Evolutionary conservation across 2,329 filamentous ascomycete species (phyloP).

Genomic region (Sordariomycetes sp.): DNA sequence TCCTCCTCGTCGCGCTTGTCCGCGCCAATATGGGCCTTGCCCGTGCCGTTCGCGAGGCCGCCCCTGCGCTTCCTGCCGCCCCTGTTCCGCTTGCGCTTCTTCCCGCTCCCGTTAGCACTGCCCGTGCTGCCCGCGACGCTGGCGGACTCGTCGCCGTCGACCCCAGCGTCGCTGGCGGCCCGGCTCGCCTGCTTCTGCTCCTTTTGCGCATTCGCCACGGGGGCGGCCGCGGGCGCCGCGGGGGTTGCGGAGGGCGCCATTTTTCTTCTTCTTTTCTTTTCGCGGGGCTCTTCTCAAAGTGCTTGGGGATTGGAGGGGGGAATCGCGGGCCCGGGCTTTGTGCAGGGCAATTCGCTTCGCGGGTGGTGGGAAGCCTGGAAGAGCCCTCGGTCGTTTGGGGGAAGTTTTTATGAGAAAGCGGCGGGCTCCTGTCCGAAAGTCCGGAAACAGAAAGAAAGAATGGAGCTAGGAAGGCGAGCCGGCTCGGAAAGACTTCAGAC

Average conservation of each 20-base stretch:
- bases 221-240: background rate
- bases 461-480: background rate
- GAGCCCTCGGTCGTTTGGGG: background rate
- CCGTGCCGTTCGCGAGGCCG: background rate
- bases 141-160: conserved; percentile 6
- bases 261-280: no score
- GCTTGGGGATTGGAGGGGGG: background rate
- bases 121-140: conserved; percentile 5
- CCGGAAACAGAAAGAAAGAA: background rate
- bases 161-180: conserved; percentile 3
- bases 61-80: background rate
- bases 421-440: background rate
- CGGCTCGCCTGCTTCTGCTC: conserved; percentile 1
- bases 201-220: conserved; percentile 5
- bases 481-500: background rate
- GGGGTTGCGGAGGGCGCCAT: conserved; percentile 6
- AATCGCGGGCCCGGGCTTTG: background rate
- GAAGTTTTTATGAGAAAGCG: background rate
- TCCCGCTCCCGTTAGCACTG: conserved; percentile 2
- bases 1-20: conserved; percentile 2
- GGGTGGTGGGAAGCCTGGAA: background rate
- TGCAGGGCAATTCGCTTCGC: background rate
- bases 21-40: background rate
- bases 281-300: background rate
- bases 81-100: conserved; percentile 6